Evolutionary conservation across 148 eudicot genomes (phyloP).

Genomic region (Spergularia marina): DNA sequence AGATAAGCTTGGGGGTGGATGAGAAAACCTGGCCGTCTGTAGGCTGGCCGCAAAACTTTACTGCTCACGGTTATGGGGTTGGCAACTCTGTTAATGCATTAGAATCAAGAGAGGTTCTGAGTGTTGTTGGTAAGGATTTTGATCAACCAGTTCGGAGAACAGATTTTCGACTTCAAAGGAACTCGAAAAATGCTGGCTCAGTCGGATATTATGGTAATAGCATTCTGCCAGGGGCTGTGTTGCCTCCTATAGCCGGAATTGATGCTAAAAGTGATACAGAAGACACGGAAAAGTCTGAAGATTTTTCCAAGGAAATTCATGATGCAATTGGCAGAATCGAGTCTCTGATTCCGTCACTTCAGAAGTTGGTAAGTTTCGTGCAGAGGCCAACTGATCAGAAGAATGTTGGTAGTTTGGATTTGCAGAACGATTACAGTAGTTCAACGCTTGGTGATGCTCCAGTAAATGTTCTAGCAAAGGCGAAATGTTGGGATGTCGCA

Average conservation of each 20-base stretch:
- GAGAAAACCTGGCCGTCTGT: conserved; percentile 10
- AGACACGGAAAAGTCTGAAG: conserved; percentile 1
- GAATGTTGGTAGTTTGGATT: not conserved
- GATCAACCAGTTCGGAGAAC: not conserved
- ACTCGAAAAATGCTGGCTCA: conserved; percentile 8
- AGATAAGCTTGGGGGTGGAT: not conserved
- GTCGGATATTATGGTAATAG: conserved; percentile 7
- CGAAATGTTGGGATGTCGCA: conserved; percentile 3
- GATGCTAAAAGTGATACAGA: conserved; percentile 11
- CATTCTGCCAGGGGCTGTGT: conserved; percentile 4
- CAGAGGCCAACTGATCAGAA: not conserved
- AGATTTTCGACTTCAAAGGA: not conserved
- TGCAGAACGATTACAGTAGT: not conserved
- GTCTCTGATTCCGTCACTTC: conserved; percentile 38
- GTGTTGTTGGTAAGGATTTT: not conserved
- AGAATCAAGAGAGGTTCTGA: conserved; percentile 4
- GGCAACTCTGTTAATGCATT: conserved; percentile 15
- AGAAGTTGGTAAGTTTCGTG: conserved; percentile 23
- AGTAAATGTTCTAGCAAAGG: not conserved
- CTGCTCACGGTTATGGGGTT: not conserved
- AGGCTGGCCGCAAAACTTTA: conserved; percentile 15
- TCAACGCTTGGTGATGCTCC: not conserved
- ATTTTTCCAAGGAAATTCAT: conserved; percentile 41
- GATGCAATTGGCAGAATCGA: conserved; percentile 44
- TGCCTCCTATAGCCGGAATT: not conserved